phyloP scores from a whole-genome alignment of 306 rosid genomes.

The Vachellia collinsii region DNA sequence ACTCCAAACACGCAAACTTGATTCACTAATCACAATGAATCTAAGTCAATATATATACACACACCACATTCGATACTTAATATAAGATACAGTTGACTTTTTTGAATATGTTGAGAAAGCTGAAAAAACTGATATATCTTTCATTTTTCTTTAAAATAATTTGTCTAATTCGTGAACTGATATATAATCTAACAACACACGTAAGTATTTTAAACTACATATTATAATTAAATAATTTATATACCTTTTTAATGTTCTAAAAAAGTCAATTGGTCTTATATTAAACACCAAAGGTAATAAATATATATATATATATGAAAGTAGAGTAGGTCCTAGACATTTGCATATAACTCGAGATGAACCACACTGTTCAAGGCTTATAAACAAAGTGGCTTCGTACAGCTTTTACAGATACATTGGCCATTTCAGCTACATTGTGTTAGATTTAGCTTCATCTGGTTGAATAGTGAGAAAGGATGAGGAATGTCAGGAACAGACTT shows the following conservation, averaged over 20 bases:
- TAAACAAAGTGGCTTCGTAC: background rate
- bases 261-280: no score
- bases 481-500: background rate
- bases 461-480: background rate
- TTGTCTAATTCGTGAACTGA: no score
- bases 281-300: no score
- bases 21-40: background rate
- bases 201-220: no score
- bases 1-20: conserved; percentile 4
- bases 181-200: no score
- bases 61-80: no score
- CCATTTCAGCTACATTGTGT: background rate
- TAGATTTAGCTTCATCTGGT: background rate
- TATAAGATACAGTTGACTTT: no score
- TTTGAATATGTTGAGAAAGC: no score
- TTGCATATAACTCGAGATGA: background rate
- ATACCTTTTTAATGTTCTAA: no score
- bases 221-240: no score
- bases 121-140: no score
- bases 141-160: no score
- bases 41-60: background rate
- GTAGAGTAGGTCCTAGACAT: background rate
- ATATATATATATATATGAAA: background rate
- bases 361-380: background rate
- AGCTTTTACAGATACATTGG: background rate